Evolutionary conservation across 169 alveolate species (phyloP), one percentile per base, ranked within the genome.

Genomic region (Babesia sp.): DNA sequence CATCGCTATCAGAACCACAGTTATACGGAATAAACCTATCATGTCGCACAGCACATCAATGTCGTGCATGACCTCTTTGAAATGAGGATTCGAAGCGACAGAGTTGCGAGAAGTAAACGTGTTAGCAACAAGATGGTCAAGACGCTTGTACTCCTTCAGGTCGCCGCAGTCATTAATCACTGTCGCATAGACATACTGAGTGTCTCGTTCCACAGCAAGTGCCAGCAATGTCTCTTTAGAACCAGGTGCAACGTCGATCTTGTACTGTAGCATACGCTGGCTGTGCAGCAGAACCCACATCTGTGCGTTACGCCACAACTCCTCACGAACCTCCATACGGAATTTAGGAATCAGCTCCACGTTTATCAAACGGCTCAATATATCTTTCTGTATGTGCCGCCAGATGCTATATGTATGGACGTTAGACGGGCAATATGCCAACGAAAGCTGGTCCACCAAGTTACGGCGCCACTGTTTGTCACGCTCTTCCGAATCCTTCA

Each of bases 401-500:
- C 75, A 63, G 12, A 78, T 68, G 54, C 80, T 78, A 58, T 80
- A 46, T 26, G 72, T 70, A 11, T 48, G 57, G 11, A 71, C 58
- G 22, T 68, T 71, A 12, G 56, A 39, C 22, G 84, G 83, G 53
- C 81, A 69, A 51, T 69, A 79, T 2, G 71, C 76, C 46, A 69
- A 45, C 11, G 79, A 54, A 16, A 84, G 68, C 53, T 88, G 87
- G 57, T 84, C 64, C 29, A 84, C 20, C n/a, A 88, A 36, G 33
- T 84, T 80, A 37, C 71, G 66, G 28, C 85, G 72, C 92, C 90
- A 82, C 29, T 77, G 83, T 29, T 59, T 71, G 36, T 87, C 90
- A 33, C 69, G 58, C 2, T 51, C 70, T 31, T 88, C 93, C 6
- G 90, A 42, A 34, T 80, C 82, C 37, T 48, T 53, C 53, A 82